A percentile compares a stretch with the other conserved stretches of the same genome.
Evolutionary conservation across 495 filamentous ascomycete species (phyloP).

Genomic region (Penicillium paxilli): DNA sequence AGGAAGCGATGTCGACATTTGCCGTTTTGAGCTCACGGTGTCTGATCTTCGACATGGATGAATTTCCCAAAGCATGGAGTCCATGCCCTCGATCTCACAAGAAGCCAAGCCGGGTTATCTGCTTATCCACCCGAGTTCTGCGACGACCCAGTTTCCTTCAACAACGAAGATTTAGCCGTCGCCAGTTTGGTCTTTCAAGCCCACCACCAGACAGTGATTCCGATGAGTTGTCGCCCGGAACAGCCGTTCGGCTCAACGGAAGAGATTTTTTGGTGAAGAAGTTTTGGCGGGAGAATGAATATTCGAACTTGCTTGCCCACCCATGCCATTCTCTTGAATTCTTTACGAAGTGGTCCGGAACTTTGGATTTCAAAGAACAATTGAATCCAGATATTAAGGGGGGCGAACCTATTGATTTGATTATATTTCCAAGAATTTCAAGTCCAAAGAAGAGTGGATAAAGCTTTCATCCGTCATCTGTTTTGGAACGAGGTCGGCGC

Average conservation of each 20-base stretch:
- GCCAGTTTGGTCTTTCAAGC: background rate
- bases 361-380: background rate
- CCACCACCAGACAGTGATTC: background rate
- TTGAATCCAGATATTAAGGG: background rate
- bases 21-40: slow-evolving; percentile 3
- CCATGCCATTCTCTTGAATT: background rate
- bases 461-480: background rate
- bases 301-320: background rate
- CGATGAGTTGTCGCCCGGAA: background rate
- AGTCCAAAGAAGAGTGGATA: background rate
- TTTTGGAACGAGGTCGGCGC: too few relatives aligned
- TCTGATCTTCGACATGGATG: background rate
- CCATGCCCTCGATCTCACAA: background rate
- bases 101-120: background rate
- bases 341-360: background rate
- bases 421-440: background rate
- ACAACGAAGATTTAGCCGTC: background rate
- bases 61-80: background rate
- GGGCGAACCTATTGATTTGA: background rate
- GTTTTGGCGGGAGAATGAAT: background rate
- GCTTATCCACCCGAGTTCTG: background rate
- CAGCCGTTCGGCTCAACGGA: background rate
- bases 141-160: background rate
- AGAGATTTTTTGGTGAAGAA: background rate
- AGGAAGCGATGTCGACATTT: background rate